Evolutionary conservation across 2,329 filamentous ascomycete genomes (phyloP).

Genomic region (Hypoxylon sp.): DNA sequence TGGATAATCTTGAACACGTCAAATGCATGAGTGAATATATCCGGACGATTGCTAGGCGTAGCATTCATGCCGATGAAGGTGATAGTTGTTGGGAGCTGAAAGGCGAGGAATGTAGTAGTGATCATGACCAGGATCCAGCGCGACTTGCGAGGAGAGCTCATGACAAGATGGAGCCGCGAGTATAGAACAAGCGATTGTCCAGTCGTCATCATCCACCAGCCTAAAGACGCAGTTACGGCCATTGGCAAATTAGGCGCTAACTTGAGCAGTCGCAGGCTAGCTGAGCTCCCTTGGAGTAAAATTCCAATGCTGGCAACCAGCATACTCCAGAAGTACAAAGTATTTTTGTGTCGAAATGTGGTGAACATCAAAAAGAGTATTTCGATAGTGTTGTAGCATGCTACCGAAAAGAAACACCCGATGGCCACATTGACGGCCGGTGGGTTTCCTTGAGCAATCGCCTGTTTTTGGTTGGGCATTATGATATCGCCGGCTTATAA

Average conservation of each 20-base stretch:
- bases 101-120: conserved; percentile 66
- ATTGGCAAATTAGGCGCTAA: conserved; percentile 40
- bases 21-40: conserved; percentile 29
- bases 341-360: conserved; percentile 58
- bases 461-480: conserved; percentile 1
- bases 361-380: conserved; percentile 58
- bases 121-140: conserved; percentile 69
- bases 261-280: conserved; percentile 40
- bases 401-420: conserved; percentile 47
- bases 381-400: conserved; percentile 60
- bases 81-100: conserved; percentile 68
- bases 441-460: not conserved
- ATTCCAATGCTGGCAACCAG: conserved; percentile 53
- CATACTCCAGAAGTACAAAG: conserved; percentile 61
- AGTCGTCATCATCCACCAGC: conserved; percentile 71
- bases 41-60: not conserved
- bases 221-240: conserved; percentile 57
- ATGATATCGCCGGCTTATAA: not conserved
- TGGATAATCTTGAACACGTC: conserved; percentile 55
- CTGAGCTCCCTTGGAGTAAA: conserved; percentile 32
- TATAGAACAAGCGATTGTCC: conserved; percentile 72
- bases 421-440: conserved; percentile 25
- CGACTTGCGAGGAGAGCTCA: conserved; percentile 64
- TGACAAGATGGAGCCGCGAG: conserved; percentile 73
- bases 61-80: conserved; percentile 56